These are phyloP conservation scores for Chionographis japonica DNA, from an alignment of 106 monocot genomes.

Conservation along the genomic window DNA sequence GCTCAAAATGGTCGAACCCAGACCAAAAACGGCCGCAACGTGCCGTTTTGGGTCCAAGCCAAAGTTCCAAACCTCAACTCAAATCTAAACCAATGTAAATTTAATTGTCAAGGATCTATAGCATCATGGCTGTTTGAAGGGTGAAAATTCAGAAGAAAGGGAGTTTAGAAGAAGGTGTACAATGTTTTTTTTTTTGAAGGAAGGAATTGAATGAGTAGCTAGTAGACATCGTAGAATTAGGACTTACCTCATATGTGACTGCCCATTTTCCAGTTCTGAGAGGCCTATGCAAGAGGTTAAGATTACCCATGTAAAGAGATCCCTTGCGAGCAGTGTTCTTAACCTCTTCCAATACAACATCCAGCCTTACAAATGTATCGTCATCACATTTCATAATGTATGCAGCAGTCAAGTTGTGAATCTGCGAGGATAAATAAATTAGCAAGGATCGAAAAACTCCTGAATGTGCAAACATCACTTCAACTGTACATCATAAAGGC, in stretches of 20 bases:
- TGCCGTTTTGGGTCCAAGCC: too few species aligned
- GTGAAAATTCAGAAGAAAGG: too few species aligned
- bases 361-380: conserved; percentile 88
- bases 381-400: conserved; percentile 98
- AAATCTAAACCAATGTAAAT: too few species aligned
- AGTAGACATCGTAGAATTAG: not conserved
- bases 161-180: too few species aligned
- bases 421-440: conserved; percentile 26
- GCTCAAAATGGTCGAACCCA: too few species aligned
- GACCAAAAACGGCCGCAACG: too few species aligned
- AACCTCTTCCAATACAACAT: conserved; percentile 63
- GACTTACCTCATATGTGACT: conserved; percentile 77
- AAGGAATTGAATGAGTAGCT: not conserved
- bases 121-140: too few species aligned
- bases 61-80: too few species aligned
- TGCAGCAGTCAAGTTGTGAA: conserved; percentile 56
- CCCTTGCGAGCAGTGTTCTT: conserved; percentile 16
- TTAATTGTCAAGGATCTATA: too few species aligned
- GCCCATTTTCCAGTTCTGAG: conserved; percentile 95
- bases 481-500: not conserved
- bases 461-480: not conserved
- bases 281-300: conserved; percentile 85
- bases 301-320: conserved; percentile 88
- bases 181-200: not conserved
- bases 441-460: not conserved